Base-by-base conservation (phyloP, 2,329 filamentous ascomycete genomes). In the Purpureocillium lavendulum region DNA sequence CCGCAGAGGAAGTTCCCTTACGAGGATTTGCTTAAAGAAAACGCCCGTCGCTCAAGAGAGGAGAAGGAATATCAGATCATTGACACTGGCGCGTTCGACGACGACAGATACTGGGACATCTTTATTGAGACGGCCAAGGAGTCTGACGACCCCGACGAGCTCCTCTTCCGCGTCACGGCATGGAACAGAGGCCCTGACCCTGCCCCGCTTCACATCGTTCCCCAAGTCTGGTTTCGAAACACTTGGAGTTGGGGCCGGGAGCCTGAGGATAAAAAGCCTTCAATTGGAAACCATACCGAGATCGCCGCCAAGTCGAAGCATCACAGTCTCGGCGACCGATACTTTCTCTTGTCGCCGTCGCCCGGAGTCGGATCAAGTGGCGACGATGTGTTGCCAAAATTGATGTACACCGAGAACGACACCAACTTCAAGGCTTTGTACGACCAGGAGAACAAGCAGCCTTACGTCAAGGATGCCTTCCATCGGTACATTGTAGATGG, bases 71-170 rank as follows among this genome's bases (percentile, higher is more conserved):
- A 95, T 64, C 90, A 96, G 60, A 77, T 97, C 40, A 73, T 88
- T 40, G 90, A 97, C 59, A 95, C 89, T 0, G 87, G 84, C 32
- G 71, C 83, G 38, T 97, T 97, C 57, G 78, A 92, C 36, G 86
- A 96, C 36, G 77, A 94, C 64, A 73, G 82, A 47, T 97, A 97
- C 67, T 97, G 89, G 85, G 90, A 97, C 58, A 95, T 96, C 51
- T 84, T 89, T 58, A 96, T 97, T 48, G 90, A 97, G 66, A 94
- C 86, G 7, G 90, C 89, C 42, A 97, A 97, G 65, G 90, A 96
- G 59, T 75, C 76, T n/a, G 81, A 95, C 45, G 84, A 96, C 52
- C 82, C 87, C 16, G 89, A 97, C 21, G 87, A 96, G 65, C 70
- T 97, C 11, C 71, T 94, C 24, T 97, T 96, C 68, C 86, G 92